A percentile compares a stretch with the other conserved stretches of the same genome.
phyloP scores from a whole-genome alignment of 2,329 filamentous ascomycete species.

The Ceratocystis huliohia region DNA sequence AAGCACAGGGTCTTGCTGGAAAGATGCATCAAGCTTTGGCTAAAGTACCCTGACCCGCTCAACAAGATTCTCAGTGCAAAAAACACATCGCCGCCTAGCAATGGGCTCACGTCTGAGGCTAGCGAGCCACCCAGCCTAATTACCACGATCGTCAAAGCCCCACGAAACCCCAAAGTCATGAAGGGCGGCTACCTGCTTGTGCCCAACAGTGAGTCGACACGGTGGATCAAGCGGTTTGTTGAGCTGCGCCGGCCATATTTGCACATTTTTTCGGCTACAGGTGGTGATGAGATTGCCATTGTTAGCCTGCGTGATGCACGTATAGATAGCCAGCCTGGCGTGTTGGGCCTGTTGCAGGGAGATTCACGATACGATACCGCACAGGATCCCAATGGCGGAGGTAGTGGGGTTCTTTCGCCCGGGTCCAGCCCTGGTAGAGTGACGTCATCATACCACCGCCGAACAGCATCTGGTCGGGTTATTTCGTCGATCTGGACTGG shows the following conservation, averaged over 20 bases:
- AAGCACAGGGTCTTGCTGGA: conserved; percentile 37
- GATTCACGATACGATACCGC: conserved; percentile 31
- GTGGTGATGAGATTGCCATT: conserved; percentile 80
- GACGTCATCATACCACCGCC: conserved; percentile 33
- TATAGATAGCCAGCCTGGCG: conserved; percentile 84
- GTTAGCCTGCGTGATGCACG: conserved; percentile 80
- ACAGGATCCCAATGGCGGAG: conserved; percentile 19
- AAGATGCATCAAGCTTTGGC: conserved; percentile 54
- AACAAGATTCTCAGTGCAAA: conserved; percentile 43
- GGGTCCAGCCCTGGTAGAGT: not conserved
- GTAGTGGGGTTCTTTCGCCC: not conserved
- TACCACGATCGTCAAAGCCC: conserved; percentile 61
- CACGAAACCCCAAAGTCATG: conserved; percentile 68
- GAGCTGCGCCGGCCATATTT: conserved; percentile 85
- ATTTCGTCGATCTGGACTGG: conserved; percentile 46
- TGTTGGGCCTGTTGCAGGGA: conserved; percentile 59
- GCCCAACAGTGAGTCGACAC: conserved; percentile 65
- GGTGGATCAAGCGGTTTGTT: conserved; percentile 86
- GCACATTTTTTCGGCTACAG: conserved; percentile 71
- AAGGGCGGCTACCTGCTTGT: conserved; percentile 83
- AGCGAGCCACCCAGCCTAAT: conserved; percentile 51
- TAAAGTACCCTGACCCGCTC: conserved; percentile 43
- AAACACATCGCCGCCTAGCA: conserved; percentile 56
- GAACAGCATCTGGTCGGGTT: conserved; percentile 39
- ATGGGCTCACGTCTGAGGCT: conserved; percentile 42